Evolutionary conservation across 306 rosid genomes (phyloP).

Genomic region (Quillaja saponaria): DNA sequence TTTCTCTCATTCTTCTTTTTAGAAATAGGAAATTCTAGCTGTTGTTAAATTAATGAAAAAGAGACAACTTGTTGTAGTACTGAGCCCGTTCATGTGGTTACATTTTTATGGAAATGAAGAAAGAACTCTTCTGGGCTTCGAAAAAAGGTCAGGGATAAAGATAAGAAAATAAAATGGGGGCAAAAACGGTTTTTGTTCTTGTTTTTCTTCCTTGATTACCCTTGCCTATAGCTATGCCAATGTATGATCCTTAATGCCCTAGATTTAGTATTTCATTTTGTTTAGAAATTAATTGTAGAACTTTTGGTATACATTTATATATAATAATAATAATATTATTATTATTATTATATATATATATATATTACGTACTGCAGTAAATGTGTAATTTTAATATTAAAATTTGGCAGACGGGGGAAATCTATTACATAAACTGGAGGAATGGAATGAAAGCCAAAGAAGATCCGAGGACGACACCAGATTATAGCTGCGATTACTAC

Average conservation of each 20-base stretch:
- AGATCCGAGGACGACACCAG: slow-evolving; percentile 64
- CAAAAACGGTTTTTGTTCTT: too few relatives aligned
- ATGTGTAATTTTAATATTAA: not conserved
- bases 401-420: slow-evolving; percentile 85
- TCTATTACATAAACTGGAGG: slow-evolving; percentile 94
- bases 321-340: too few relatives aligned
- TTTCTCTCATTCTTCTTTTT: slow-evolving; percentile 12
- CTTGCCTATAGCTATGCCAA: too few relatives aligned
- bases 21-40: slow-evolving; percentile 15
- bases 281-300: too few relatives aligned
- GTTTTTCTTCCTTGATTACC: not conserved
- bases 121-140: not conserved
- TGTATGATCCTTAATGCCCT: too few relatives aligned
- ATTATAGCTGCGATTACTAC: slow-evolving; percentile 47
- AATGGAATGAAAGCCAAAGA: slow-evolving; percentile 89
- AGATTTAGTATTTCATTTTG: not conserved
- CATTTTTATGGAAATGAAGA: not conserved
- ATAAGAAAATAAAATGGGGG: too few relatives aligned
- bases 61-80: not conserved
- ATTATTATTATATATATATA: not conserved
- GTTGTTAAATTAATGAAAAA: slow-evolving; percentile 2
- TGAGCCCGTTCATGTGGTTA: too few relatives aligned
- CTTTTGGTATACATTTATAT: too few relatives aligned
- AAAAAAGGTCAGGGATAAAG: too few relatives aligned
- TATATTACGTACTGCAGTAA: not conserved